phyloP scores from a whole-genome alignment of 805 yeast species.

The Hanseniaspora vineae region DNA sequence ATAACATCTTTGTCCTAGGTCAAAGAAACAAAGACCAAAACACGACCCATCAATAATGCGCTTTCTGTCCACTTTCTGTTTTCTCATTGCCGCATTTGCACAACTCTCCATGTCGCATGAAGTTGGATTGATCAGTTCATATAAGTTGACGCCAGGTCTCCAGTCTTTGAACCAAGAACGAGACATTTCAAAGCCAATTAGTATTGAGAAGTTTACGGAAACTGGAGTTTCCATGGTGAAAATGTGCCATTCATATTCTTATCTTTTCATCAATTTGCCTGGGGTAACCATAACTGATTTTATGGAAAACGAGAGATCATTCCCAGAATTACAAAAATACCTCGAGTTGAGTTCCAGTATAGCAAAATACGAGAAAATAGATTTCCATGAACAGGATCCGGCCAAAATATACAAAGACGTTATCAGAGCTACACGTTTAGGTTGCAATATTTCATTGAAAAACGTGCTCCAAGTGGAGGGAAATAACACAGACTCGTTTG shows the following conservation, averaged over 20 bases:
- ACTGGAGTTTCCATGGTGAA: conserved; percentile 23
- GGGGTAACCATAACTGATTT: conserved; percentile 39
- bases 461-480: conserved; percentile 16
- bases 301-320: conserved; percentile 19
- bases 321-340: conserved; percentile 30
- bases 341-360: conserved; percentile 47
- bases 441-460: conserved; percentile 14
- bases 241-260: conserved; percentile 42
- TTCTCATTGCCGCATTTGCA: neutral
- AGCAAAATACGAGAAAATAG: conserved; percentile 42
- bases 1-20: too few relatives aligned
- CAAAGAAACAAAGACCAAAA: too few relatives aligned
- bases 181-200: neutral
- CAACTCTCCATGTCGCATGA: neutral
- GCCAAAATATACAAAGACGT: conserved; percentile 12
- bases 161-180: neutral
- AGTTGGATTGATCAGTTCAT: neutral
- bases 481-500: conserved; percentile 30
- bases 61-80: neutral
- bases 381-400: conserved; percentile 11
- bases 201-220: conserved; percentile 14
- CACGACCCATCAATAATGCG: too few relatives aligned
- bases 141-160: neutral
- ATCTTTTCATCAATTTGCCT: conserved; percentile 42
- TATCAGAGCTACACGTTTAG: conserved; percentile 8